Base-by-base conservation (phyloP, 2,329 filamentous ascomycete species). In the Pseudogymnoascus pannorum region DNA sequence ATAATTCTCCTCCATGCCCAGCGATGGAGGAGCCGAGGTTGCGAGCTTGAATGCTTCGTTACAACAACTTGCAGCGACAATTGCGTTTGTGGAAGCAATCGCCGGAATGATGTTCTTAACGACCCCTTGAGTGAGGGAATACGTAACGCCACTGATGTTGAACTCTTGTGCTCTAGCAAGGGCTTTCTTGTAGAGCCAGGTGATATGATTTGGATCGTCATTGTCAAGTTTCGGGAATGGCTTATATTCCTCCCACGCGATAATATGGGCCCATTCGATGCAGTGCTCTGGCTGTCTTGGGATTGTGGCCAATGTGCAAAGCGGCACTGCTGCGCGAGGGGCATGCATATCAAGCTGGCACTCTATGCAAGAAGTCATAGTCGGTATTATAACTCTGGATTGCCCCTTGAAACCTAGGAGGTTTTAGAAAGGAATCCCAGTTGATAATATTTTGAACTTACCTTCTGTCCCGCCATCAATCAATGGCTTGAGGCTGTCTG, bases 61-160 rank as follows among this genome's bases (percentile, higher is more conserved):
- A 75, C 94, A 97, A 75, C 93, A 97, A 59, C 90, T 88, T 1
- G 93, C 94, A 1, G 94, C 94, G 66, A 99, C 89, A 68, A 99
- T 94, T 62, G 94, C 93, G 72, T 99, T 99, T 5, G 94, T 99
- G 1, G 92, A 96, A 16, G 94, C 94, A 70, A 99, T 99, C 26
- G 94, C 95, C 0, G 94, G 94, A 64, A 99, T 99, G 74, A 99
- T 99, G 75, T 99, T 99, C 76, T 99, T 99, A 69, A 99, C 91
- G 2, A 97, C 95, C 61, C 94, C 95, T 73, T 99, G 94, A 0
- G 95, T 97, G 74, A 97, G 86, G 5, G 90, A 88, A 75, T 99
- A 99, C 1, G 94, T 97, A 62, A 99, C 91, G 7, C 94, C 95
- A 0, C 85, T 75, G 68, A 99, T 99, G 68, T 89, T 87, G 77